Conservation (phyloP, 805 yeast genomes). For the Yamadazyma akitaensis region DNA sequence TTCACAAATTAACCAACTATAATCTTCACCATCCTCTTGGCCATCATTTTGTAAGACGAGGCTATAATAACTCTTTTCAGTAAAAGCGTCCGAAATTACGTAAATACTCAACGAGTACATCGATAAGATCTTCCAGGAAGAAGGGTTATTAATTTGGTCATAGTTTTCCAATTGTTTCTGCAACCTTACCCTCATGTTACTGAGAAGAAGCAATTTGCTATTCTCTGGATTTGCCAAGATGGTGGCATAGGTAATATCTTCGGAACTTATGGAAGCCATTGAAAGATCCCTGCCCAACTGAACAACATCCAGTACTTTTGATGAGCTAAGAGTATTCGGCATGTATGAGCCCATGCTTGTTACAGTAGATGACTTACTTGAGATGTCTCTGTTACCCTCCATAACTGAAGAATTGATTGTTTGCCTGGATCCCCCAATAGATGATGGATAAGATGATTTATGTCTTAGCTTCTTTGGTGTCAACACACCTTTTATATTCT, state of each 20-base stretch:
- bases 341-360: slow-evolving; percentile 19
- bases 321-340: background rate
- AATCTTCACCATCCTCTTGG: slow-evolving; percentile 11
- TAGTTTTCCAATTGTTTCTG: slow-evolving; percentile 33
- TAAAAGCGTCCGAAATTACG: slow-evolving; percentile 25
- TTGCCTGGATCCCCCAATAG: slow-evolving; percentile 15
- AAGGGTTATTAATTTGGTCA: slow-evolving; percentile 28
- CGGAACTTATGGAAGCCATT: slow-evolving; percentile 19
- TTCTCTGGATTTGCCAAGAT: slow-evolving; percentile 26
- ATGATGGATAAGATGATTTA: slow-evolving; percentile 10
- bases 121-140: slow-evolving; percentile 41
- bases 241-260: slow-evolving; percentile 17
- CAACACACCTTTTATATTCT: slow-evolving; percentile 26
- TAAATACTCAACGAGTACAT: slow-evolving; percentile 34
- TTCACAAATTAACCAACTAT: slow-evolving; percentile 32
- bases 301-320: slow-evolving; percentile 1
- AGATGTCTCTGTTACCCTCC: slow-evolving; percentile 21
- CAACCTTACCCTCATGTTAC: slow-evolving; percentile 33
- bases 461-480: slow-evolving; percentile 11
- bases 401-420: slow-evolving; percentile 38
- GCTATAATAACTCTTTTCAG: slow-evolving; percentile 25
- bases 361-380: slow-evolving; percentile 24
- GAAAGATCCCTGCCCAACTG: slow-evolving; percentile 17
- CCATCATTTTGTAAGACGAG: slow-evolving; percentile 23
- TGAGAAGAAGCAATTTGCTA: slow-evolving; percentile 21